Evolutionary conservation across 495 filamentous ascomycete species (phyloP), one percentile per base, ranked within the genome.

Genomic region (Hapsidospora chrysogenum): DNA sequence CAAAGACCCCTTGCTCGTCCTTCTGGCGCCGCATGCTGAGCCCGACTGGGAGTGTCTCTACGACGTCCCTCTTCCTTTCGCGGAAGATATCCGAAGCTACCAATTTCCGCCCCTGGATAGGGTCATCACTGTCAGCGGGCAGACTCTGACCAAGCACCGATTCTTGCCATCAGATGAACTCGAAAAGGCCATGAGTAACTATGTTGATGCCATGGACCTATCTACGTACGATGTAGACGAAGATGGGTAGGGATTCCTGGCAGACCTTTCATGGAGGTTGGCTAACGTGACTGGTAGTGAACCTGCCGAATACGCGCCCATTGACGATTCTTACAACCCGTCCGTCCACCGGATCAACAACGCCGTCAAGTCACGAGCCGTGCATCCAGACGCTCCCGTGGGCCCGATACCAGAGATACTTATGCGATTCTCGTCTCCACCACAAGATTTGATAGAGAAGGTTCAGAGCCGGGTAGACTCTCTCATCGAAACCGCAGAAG

Each of bases 121-220:
- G 43, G 78, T 96, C 8, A 61, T 89, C 33, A 96, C 86, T 1
- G 64, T 93, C 7, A 81, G 78, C n/a, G 92, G 89, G n/a, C 82
- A 82, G 37, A 59, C 68, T 13, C 63, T 93, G 16, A 78, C 65
- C 6, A 73, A 92, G 37, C 89, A 99, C 56, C 76, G 86, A 11
- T 78, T 92, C 42, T 67, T 99, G 3, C 92, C 92, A 2, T 74
- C 54, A n/a, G 64, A 76, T 10, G 68, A 78, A 4, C 58, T 96
- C 37, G 63, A 70, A 26, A 52, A 75, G 22, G 76, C 83, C 1
- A 93, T 96, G 87, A 76, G 74, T 46, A 74, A 80, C 39, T 95
- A 85, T 47, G 85, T 99, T 2, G 83, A 95, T 46, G 73, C 68
- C 27, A 96, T 99, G 92, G 86, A 99, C 47, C 58, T 99, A 3